Percentiles rank a stretch among this genome's conserved stretches.
Evolutionary conservation across 352 stramenopile species (phyloP).

Genomic region (Thraustochytrium striatum): DNA sequence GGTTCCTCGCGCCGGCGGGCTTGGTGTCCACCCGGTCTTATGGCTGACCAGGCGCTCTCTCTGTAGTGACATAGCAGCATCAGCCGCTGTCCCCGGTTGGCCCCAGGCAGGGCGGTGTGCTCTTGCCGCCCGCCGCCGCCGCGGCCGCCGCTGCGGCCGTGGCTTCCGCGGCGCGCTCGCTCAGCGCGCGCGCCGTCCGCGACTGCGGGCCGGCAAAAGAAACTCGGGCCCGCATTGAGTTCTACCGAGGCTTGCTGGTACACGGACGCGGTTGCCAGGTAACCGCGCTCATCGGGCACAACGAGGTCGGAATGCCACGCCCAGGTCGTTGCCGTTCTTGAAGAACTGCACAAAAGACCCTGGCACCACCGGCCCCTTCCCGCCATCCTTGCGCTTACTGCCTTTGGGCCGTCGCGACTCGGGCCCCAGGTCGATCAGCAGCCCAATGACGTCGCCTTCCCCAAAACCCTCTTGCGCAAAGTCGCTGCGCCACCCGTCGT

Average conservation of each 20-base stretch:
- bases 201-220: not conserved
- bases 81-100: too few relatives aligned
- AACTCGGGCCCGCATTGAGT: not conserved
- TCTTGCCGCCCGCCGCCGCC: too few relatives aligned
- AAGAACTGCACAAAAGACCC: slow-evolving; percentile 14
- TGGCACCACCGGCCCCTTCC: not conserved
- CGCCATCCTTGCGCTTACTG: not conserved
- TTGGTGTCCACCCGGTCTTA: too few relatives aligned
- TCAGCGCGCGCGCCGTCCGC: not conserved
- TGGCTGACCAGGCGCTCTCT: too few relatives aligned
- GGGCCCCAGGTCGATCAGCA: slow-evolving; percentile 3
- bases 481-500: slow-evolving; percentile 1
- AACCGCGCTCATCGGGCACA: not conserved
- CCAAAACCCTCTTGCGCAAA: not conserved
- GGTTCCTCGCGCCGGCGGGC: too few relatives aligned
- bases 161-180: not conserved
- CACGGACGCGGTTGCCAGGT: slow-evolving; percentile 28
- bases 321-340: slow-evolving; percentile 23
- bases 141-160: not conserved
- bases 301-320: slow-evolving; percentile 12
- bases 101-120: too few relatives aligned
- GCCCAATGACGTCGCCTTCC: slow-evolving; percentile 31
- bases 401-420: not conserved
- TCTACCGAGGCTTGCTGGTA: slow-evolving; percentile 10
- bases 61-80: too few relatives aligned